Evolutionary conservation across 116 monocot species (phyloP), one percentile per base, ranked within the genome.

Genomic region (Posidonia oceanica): DNA sequence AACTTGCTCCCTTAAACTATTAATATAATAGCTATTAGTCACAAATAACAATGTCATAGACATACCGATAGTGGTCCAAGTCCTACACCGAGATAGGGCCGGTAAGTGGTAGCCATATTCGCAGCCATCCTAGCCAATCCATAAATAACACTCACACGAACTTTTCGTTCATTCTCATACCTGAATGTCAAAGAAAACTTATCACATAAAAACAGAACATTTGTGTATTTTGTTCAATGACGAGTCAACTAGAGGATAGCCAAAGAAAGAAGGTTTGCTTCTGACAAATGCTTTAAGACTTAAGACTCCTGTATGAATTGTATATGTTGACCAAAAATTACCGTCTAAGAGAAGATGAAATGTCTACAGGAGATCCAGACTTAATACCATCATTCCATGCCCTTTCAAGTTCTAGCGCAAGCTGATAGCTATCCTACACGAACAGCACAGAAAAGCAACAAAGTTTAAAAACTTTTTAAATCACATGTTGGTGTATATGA

Each of bases 121-220:
- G 98, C 98, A 75, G 98, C 98, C 88, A 93, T 90, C 79, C 98
- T 87, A 39, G 98, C 98, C 84, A 99, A 76, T 74, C 87, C 93
- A 81, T 93, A 85, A 61, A 99, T 86, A 75, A 90, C 40, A 13
- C 84, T 86, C 58, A 99, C 98, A 71, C 98, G 87, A n/a, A 99
- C 48, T 73, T 85, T 80, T 87, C 98, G 90, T 76, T 85, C 90
- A 63, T 81, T 70, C 73, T 99, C 98, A 84, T 98, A 98, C 8
- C 98, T 98, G 71, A 42, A 8, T 65, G 58, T 21, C 58, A 17
- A 58, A 1, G 58, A 58, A 58, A 2, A 18, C 58, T 18, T 21
- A 15, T 4, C 58, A 40, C 41, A 65, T 41, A 40, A 42, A 12
- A 64, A 64, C 7, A 64, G 64, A 21, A 39, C 16, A 64, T 6